Evolutionary conservation across 305 asterid genomes (phyloP).

Genomic region (Rubia occidens): DNA sequence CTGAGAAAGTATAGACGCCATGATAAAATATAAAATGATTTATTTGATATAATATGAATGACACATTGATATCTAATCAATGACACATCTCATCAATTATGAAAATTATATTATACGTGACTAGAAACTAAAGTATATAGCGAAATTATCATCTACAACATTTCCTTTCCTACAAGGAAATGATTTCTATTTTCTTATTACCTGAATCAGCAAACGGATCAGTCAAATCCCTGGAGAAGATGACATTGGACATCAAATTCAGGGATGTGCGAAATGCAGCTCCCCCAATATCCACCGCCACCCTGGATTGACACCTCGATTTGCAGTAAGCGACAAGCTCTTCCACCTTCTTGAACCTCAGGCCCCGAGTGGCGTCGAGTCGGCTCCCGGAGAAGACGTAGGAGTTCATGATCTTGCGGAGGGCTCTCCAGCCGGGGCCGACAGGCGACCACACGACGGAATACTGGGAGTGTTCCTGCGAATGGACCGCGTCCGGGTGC

Average conservation of each 20-base stretch:
- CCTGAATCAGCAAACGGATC: slow-evolving; percentile 25
- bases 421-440: slow-evolving; percentile 27
- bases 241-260: slow-evolving; percentile 26
- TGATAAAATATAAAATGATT: too few relatives aligned
- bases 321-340: slow-evolving; percentile 21
- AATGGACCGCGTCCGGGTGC: slow-evolving; percentile 32
- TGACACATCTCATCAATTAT: too few relatives aligned
- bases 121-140: too few relatives aligned
- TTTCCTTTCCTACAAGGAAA: too few relatives aligned
- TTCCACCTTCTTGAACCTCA: slow-evolving; percentile 17
- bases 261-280: slow-evolving; percentile 24
- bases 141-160: too few relatives aligned
- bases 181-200: too few relatives aligned
- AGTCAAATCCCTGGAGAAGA: slow-evolving; percentile 29
- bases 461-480: slow-evolving; percentile 18
- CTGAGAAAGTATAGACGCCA: background rate
- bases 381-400: slow-evolving; percentile 14
- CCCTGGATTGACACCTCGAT: slow-evolving; percentile 11
- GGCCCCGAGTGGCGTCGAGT: slow-evolving; percentile 30
- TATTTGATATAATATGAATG: too few relatives aligned
- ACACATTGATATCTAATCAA: too few relatives aligned
- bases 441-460: slow-evolving; percentile 29
- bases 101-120: too few relatives aligned
- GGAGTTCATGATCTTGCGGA: slow-evolving; percentile 24
- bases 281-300: slow-evolving; percentile 22